Percentiles rank a stretch among this genome's conserved stretches.
Conservation (phyloP, 2,329 filamentous ascomycete species). For the Alternaria alternata region DNA sequence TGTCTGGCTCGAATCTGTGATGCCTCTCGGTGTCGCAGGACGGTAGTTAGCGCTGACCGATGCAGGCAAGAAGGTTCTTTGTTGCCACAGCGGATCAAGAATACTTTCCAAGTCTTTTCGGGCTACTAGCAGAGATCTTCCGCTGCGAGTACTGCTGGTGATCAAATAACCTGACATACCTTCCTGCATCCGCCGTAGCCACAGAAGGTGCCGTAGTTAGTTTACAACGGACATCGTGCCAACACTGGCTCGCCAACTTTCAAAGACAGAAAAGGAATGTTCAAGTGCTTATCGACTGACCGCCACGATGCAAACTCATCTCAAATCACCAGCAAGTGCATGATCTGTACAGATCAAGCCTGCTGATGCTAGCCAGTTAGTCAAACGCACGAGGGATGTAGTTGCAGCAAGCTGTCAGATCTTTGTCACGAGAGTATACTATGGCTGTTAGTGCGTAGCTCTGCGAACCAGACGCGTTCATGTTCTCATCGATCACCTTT, state of each 20-base stretch:
- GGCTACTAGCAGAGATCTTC: background rate
- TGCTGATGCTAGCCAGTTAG: conserved; percentile 6
- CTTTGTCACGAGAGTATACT: conserved; percentile 6
- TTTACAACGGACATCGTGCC: background rate
- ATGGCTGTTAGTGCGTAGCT: conserved; percentile 1
- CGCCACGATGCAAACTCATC: background rate
- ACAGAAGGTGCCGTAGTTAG: background rate
- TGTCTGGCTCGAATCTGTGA: background rate
- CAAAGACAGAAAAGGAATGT: background rate
- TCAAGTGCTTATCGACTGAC: background rate
- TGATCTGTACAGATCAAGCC: conserved; percentile 4
- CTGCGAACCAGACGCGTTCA: background rate
- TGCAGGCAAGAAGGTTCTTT: background rate
- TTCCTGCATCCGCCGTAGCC: background rate
- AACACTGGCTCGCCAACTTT: background rate
- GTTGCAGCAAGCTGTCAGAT: conserved; percentile 4
- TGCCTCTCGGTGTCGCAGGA: background rate
- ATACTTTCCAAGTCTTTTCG: background rate
- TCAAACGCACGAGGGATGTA: conserved; percentile 6
- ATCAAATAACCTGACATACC: background rate
- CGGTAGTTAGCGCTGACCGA: background rate
- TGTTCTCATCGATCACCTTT: background rate
- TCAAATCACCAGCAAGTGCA: conserved; percentile 3
- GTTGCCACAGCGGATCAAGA: background rate
- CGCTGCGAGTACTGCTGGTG: background rate